Percentiles rank a stretch among this genome's conserved stretches.
These are phyloP conservation scores for Circinella minor DNA, from an alignment of 371 early-diverging fungal genomes.

Conservation along the genomic window DNA sequence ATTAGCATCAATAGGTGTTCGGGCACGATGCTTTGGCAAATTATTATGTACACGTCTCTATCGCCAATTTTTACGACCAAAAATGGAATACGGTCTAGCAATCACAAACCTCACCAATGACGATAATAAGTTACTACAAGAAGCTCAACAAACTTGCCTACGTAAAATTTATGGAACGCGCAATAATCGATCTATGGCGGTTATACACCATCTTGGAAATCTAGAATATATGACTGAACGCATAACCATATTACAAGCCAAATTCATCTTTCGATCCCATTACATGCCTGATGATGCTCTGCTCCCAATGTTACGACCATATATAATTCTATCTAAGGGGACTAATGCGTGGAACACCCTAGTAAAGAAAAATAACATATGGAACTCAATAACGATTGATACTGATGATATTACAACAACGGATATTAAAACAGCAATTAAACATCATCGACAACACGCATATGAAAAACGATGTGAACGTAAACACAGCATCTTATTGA, in stretches of 20 bases:
- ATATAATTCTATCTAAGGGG: not conserved
- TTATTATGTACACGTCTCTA: slow-evolving; percentile 12
- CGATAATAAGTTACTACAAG: not conserved
- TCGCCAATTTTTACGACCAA: slow-evolving; percentile 18
- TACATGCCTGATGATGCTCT: not conserved
- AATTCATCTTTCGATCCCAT: not conserved
- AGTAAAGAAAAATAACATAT: not conserved
- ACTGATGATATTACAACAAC: no score
- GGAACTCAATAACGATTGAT: not conserved
- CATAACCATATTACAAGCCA: slow-evolving; percentile 5
- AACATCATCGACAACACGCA: not conserved
- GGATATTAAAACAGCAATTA: not conserved
- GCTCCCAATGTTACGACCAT: not conserved
- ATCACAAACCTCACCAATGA: not conserved
- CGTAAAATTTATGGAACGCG: slow-evolving; percentile 22
- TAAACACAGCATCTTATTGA: not conserved
- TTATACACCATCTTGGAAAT: slow-evolving; percentile 23
- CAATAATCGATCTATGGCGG: slow-evolving; percentile 13
- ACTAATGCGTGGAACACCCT: not conserved
- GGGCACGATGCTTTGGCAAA: not conserved
- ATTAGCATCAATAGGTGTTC: slow-evolving; percentile 2
- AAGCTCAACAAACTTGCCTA: slow-evolving; percentile 19
- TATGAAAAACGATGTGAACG: not conserved
- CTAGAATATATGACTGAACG: slow-evolving; percentile 18
- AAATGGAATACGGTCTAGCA: slow-evolving; percentile 19